Evolutionary conservation across 768 basidiomycete species (phyloP), one percentile per base, ranked within the genome.

Genomic region (Lactarius vividus): DNA sequence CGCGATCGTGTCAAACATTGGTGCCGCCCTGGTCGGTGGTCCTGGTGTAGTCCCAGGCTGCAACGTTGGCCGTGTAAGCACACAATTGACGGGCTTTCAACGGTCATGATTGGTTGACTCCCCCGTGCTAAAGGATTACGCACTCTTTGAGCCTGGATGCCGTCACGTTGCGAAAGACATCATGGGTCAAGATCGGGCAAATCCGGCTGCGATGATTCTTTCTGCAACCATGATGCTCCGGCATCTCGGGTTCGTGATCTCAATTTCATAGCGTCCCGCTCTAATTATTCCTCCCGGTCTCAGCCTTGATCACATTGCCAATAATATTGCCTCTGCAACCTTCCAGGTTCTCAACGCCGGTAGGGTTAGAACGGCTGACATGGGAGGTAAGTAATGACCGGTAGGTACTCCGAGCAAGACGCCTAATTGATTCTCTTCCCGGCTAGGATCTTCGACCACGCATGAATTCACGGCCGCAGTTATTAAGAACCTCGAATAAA

Each of bases 61-160:
- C 81, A 98, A 98, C 77, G 90, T 99, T 72, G 97, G 97, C 73
- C 85, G 93, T 62, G 93, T 94, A 72, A 70, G 79, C 80, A 74
- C 46, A 58, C n/a, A 37, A n/a, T 46, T 37, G 46, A 61, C n/a
- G 10, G 29, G 15, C 35, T 23, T 46, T 40, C 15, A 7, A 4
- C 3, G 8, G 6, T 28, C 56, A 54, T 31, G 54, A 2, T 56
- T 60, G 40, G 60, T 44, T 61, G 18, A 37, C 53, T 42, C 29
- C 5, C 35, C 40, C 37, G 18, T 39, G 23, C n/a, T 64, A 39
- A 67, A 92, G 88, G 97, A 98, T 77, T 98, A 94, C 75, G 97
- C 97, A 29, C 84, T 99, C 61, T 99, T 99, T 76, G 97, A 99
- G 78, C 97, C 97, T 39, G 97, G 97, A 74, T 98, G 97, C 79